Evolutionary conservation across 208 protist species (phyloP), one percentile per base, ranked within the genome.

Genomic region (Leishmania amazonensis): DNA sequence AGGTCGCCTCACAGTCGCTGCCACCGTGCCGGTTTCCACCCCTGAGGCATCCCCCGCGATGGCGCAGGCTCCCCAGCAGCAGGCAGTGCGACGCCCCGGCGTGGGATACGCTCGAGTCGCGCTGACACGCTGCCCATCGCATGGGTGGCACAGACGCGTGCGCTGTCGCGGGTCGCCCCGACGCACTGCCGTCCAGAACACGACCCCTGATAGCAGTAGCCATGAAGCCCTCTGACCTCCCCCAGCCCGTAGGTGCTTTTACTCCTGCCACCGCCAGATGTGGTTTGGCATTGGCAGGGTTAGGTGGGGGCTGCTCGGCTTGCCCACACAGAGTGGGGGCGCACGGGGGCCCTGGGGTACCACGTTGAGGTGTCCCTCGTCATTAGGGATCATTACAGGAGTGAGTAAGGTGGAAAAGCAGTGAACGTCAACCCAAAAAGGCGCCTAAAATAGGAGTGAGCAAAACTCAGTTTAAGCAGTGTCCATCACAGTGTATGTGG

Each of bases 401-500:
- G 60, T 65, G 13, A 73, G 42, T 24, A 73, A n/a, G 15, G 42
- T 42, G 9, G 42, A 73, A 73, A 47, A 35, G 68, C 19, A 35
- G 68, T 47, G 68, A 73, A 31, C 7, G 7, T 3, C 0, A 28
- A 35, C 68, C 0, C 49, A 7, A 51, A 21, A 47, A 49, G 17
- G 15, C 0, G 31, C 28, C 40, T 6, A 38, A 65, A 65, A 35
- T 5, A 49, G 35, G 1, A n/a, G 54, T 45, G 24, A 28, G 7
- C n/a, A 67, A 45, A 47, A n/a, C 38, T 24, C 24, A 7, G 49
- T 28, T 15, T 47, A n/a, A 76, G 49, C 40, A 71, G 58, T 28
- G 35, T 76, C 4, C 57, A 94, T 87, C 28, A 90, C 74, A 8
- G 94, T 93, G 78, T 93, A 97, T 11, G 82, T 87, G 17, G 89